These are phyloP conservation scores for Chaetomium sp. DNA, from an alignment of 2,329 filamentous ascomycete species.

Conservation along the genomic window DNA sequence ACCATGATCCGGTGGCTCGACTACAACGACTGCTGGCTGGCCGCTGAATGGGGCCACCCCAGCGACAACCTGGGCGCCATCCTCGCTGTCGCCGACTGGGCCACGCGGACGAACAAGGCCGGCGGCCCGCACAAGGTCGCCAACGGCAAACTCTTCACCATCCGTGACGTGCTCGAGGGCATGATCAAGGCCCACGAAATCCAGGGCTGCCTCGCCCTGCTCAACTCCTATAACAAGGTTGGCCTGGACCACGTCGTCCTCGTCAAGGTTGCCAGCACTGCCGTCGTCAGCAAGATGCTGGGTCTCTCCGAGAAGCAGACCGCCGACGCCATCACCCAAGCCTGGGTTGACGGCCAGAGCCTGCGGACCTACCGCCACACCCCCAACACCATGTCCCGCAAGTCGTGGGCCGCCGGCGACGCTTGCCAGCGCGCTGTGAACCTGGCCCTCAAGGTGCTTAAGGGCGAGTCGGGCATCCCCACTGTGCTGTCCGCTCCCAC, in stretches of 20 bases:
- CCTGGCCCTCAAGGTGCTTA: slow-evolving; percentile 81
- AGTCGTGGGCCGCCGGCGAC: slow-evolving; percentile 98
- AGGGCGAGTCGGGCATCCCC: slow-evolving; percentile 84
- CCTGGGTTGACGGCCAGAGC: slow-evolving; percentile 94
- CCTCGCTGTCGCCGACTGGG: slow-evolving; percentile 93
- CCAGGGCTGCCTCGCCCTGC: slow-evolving; percentile 89
- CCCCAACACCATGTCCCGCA: slow-evolving; percentile 98
- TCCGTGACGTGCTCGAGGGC: slow-evolving; percentile 86
- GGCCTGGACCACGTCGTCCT: slow-evolving; percentile 95
- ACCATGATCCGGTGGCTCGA: slow-evolving; percentile 99
- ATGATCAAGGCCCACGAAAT: slow-evolving; percentile 99
- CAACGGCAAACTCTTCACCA: slow-evolving; percentile 79
- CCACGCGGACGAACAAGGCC: slow-evolving; percentile 78
- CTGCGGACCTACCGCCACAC: slow-evolving; percentile 95
- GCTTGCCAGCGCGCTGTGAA: slow-evolving; percentile 94
- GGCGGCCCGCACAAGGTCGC: slow-evolving; percentile 62
- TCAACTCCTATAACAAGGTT: slow-evolving; percentile 99
- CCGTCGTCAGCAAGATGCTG: slow-evolving; percentile 92
- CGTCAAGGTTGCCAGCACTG: slow-evolving; percentile 93
- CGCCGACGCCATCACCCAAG: slow-evolving; percentile 90
- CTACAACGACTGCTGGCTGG: slow-evolving; percentile 99
- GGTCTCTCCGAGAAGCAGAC: slow-evolving; percentile 86
- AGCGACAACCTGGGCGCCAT: slow-evolving; percentile 98
- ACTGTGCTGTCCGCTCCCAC: slow-evolving; percentile 87
- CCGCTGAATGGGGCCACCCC: slow-evolving; percentile 97